phyloP scores from a whole-genome alignment of 495 filamentous ascomycete species.

The Neurospora sp. region DNA sequence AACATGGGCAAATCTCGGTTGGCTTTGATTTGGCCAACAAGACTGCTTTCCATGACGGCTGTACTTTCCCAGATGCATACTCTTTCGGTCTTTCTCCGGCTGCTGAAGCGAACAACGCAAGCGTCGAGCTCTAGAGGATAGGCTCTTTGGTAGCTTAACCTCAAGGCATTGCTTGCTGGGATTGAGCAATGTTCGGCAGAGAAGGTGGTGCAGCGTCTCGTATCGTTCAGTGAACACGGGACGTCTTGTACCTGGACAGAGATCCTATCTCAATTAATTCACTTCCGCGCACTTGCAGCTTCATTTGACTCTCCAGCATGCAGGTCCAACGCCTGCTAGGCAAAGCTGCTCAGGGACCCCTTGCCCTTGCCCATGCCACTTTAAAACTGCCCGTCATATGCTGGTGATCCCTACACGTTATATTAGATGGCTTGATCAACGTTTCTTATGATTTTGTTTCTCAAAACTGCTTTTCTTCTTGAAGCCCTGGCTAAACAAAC shows the following conservation, averaged over 20 bases:
- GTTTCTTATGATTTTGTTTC: neutral
- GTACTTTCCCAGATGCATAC: neutral
- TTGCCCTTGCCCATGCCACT: constrained; percentile 5
- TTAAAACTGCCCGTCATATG: neutral
- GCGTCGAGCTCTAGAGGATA: neutral
- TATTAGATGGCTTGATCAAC: neutral
- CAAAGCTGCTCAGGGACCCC: constrained; percentile 10
- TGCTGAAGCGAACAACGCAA: neutral
- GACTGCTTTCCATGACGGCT: neutral
- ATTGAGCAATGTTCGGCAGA: neutral
- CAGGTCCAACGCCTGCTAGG: constrained; percentile 17
- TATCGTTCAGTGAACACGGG: neutral
- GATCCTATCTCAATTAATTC: neutral
- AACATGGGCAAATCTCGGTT: neutral
- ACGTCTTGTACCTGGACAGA: neutral
- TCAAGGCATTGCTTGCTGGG: neutral
- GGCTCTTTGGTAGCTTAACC: neutral
- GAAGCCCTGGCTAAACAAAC: constrained; percentile 9
- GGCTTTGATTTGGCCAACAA: neutral
- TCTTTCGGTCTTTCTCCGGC: neutral
- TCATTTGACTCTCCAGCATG: constrained; percentile 19
- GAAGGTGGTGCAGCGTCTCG: neutral
- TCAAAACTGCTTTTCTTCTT: neutral
- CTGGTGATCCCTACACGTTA: neutral
- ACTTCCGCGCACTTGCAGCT: constrained; percentile 5